These are phyloP conservation scores for Moricandia moricandioides DNA, from an alignment of 345 rosid species.

Conservation along the genomic window DNA sequence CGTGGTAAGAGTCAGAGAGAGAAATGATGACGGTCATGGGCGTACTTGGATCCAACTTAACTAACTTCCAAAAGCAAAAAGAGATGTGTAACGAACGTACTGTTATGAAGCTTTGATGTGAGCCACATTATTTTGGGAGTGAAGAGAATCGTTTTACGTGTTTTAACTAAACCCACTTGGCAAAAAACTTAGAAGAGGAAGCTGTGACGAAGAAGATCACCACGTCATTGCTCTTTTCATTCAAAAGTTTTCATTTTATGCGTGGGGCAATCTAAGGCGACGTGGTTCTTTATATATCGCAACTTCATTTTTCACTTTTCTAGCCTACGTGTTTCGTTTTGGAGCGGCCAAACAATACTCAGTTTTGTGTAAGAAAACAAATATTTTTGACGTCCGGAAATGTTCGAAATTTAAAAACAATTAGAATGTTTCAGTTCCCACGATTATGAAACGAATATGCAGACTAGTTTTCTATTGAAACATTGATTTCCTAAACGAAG, in stretches of 20 bases:
- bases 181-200: conserved; percentile 12
- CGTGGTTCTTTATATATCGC: conserved; percentile 34
- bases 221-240: conserved; percentile 25
- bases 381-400: background rate
- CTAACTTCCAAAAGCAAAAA: conserved; percentile 20
- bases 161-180: conserved; percentile 23
- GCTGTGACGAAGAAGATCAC: conserved; percentile 11
- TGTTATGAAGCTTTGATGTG: background rate
- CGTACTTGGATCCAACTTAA: conserved; percentile 12
- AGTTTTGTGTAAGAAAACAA: background rate
- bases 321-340: conserved; percentile 31
- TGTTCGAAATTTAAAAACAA: background rate
- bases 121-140: conserved; percentile 23
- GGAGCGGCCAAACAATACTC: conserved; percentile 18
- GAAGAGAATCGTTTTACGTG: conserved; percentile 17
- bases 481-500: background rate
- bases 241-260: conserved; percentile 2
- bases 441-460: background rate
- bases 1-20: conserved; percentile 13
- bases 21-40: conserved; percentile 24
- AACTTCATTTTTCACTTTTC: conserved; percentile 13
- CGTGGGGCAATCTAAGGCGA: conserved; percentile 16
- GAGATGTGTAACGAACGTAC: conserved; percentile 7
- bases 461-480: background rate
- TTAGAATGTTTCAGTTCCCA: background rate